Conservation (phyloP, 2,329 filamentous ascomycete genomes). For the Fusarium praegraminearum region DNA sequence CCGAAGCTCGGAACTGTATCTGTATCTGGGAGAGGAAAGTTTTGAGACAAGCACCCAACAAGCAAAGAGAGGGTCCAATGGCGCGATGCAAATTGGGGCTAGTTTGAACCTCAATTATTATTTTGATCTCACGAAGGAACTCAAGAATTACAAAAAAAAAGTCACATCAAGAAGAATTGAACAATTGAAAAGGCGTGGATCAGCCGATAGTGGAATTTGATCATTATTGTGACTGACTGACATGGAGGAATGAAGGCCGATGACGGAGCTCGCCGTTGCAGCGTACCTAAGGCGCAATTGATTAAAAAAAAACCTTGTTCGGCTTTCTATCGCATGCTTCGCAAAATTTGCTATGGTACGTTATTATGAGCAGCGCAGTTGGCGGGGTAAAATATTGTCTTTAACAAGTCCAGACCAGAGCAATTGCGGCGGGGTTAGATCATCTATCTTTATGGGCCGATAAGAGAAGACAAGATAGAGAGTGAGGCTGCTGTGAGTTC, state of each 20-base stretch:
- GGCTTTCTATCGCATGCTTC: conserved; percentile 13
- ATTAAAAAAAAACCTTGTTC: conserved; percentile 2
- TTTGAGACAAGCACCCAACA: conserved; percentile 14
- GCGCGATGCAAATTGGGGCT: conserved; percentile 33
- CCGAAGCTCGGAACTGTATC: conserved; percentile 21
- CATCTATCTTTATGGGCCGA: conserved; percentile 28
- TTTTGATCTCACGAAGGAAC: conserved; percentile 4
- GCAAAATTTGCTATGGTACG: conserved; percentile 21
- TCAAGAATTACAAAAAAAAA: conserved; percentile 14
- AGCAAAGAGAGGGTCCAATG: conserved; percentile 32
- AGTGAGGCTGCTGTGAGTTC: conserved; percentile 1
- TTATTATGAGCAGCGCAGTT: conserved; percentile 10
- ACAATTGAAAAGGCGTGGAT: conserved; percentile 10
- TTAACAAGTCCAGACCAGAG: conserved; percentile 4
- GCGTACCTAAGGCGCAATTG: neutral
- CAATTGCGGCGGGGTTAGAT: conserved; percentile 17
- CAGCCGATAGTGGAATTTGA: conserved; percentile 20
- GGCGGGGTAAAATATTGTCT: conserved; percentile 34
- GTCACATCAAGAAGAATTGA: conserved; percentile 4
- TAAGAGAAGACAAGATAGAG: neutral
- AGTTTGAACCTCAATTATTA: conserved; percentile 19
- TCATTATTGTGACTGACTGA: conserved; percentile 21
- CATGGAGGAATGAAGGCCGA: conserved; percentile 17
- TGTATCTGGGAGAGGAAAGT: conserved; percentile 15
- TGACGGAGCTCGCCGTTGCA: conserved; percentile 36